Evolutionary conservation across 1,284 basidiomycete genomes (phyloP).

Genomic region (Austroboletus novae-zelandiae): DNA sequence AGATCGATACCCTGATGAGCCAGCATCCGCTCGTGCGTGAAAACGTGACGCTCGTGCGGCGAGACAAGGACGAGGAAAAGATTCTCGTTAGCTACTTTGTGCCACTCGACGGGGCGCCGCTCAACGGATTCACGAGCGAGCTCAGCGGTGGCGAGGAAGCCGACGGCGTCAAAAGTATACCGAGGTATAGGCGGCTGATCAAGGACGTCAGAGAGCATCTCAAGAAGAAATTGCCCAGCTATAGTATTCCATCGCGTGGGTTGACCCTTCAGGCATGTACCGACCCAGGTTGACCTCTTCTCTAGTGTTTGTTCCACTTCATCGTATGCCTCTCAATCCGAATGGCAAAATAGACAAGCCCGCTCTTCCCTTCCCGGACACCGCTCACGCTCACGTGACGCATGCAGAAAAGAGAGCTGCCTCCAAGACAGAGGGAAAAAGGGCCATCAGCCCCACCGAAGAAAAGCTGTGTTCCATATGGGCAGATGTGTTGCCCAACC

Average conservation of each 20-base stretch:
- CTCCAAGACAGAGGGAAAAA: constrained; percentile 28
- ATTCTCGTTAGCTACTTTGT: constrained; percentile 98
- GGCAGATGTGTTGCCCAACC: constrained; percentile 79
- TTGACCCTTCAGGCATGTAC: constrained; percentile 36
- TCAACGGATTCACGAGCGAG: constrained; percentile 78
- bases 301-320: constrained; percentile 90
- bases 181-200: constrained; percentile 84
- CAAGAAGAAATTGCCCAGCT: constrained; percentile 95
- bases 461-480: constrained; percentile 82
- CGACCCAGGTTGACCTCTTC: constrained; percentile 9
- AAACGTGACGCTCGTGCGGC: constrained; percentile 94
- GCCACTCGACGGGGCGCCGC: constrained; percentile 71
- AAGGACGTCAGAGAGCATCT: constrained; percentile 94
- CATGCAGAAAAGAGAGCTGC: constrained; percentile 35
- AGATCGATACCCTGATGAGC: constrained; percentile 96
- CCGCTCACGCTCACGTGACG: constrained; percentile 64
- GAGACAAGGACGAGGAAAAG: constrained; percentile 99
- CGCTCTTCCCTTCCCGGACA: constrained; percentile 98
- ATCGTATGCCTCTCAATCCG: constrained; percentile 96
- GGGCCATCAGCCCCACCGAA: constrained; percentile 69
- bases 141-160: constrained; percentile 61
- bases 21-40: constrained; percentile 93
- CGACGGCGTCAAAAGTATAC: constrained; percentile 67
- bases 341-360: constrained; percentile 99
- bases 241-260: constrained; percentile 84